Evolutionary conservation across 2,329 filamentous ascomycete species (phyloP).

Genomic region (Xylaria sp.): DNA sequence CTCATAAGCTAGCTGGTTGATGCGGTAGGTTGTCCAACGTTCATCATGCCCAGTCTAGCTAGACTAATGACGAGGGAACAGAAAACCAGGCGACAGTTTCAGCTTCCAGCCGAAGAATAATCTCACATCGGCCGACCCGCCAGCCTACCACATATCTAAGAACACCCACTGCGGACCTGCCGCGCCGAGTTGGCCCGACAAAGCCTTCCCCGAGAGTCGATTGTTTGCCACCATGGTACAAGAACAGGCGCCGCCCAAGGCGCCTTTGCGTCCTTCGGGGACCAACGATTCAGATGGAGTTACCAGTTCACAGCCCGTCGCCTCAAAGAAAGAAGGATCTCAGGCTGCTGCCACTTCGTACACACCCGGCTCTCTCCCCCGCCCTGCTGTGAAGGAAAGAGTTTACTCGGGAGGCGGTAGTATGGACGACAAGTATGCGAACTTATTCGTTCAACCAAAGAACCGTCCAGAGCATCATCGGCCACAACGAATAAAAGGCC

Average conservation of each 20-base stretch:
- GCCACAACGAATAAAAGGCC: slow-evolving; percentile 59
- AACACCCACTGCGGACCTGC: neutral
- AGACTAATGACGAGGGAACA: slow-evolving; percentile 28
- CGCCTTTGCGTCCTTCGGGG: slow-evolving; percentile 54
- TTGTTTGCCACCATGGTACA: slow-evolving; percentile 55
- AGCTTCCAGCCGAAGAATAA: slow-evolving; percentile 49
- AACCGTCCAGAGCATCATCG: slow-evolving; percentile 68
- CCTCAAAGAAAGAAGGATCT: slow-evolving; percentile 16
- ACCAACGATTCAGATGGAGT: slow-evolving; percentile 43
- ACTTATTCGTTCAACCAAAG: slow-evolving; percentile 64
- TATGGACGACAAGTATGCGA: slow-evolving; percentile 65
- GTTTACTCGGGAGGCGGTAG: slow-evolving; percentile 39
- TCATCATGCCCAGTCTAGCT: neutral
- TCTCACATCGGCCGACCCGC: slow-evolving; percentile 42
- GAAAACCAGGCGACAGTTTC: slow-evolving; percentile 49
- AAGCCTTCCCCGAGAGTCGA: slow-evolving; percentile 26
- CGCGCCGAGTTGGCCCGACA: neutral
- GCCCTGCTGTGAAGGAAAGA: slow-evolving; percentile 46
- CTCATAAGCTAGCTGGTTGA: slow-evolving; percentile 11
- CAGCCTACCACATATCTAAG: slow-evolving; percentile 36
- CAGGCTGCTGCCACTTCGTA: slow-evolving; percentile 10
- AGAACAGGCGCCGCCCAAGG: slow-evolving; percentile 59
- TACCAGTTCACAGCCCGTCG: slow-evolving; percentile 18
- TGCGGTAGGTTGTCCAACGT: slow-evolving; percentile 22
- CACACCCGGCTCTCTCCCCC: slow-evolving; percentile 33